Percentiles rank a stretch among this genome's conserved stretches.
Conservation (phyloP, 2,329 filamentous ascomycete species). For the Microcyclospora pomicola region DNA sequence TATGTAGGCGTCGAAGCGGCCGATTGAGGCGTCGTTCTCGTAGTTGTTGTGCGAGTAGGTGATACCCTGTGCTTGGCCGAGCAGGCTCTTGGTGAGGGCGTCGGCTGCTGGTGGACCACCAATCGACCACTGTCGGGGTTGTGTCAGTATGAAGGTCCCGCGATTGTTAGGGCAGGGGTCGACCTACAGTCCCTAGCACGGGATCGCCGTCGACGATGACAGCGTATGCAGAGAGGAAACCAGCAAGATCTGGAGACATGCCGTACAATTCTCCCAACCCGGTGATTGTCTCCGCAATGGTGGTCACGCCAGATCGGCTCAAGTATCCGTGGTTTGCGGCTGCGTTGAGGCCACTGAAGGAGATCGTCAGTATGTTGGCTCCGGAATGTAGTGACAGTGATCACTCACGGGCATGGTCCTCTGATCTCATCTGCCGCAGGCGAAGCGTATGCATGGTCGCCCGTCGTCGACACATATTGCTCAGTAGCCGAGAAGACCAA, state of each 20-base stretch:
- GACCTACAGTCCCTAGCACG: constrained; percentile 5
- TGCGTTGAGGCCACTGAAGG: constrained; percentile 13
- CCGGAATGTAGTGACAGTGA: no score
- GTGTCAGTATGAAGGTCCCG: not conserved
- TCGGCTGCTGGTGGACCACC: constrained; percentile 14
- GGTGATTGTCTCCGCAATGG: constrained; percentile 15
- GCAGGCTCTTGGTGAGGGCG: constrained; percentile 6
- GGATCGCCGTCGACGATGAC: constrained; percentile 18
- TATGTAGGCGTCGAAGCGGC: constrained; percentile 14
- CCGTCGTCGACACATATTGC: constrained; percentile 15
- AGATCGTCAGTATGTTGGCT: no score
- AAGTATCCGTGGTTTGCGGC: constrained; percentile 12
- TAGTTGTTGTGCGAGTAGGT: constrained; percentile 23
- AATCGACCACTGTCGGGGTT: constrained; percentile 17
- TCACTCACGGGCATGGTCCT: constrained; percentile 12
- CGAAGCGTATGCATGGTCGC: constrained; percentile 12
- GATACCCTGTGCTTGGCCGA: constrained; percentile 13
- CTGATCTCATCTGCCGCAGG: constrained; percentile 12
- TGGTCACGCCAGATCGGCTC: constrained; percentile 15
- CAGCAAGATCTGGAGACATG: constrained; percentile 17
- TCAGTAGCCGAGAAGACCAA: not conserved
- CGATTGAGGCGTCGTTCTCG: constrained; percentile 20
- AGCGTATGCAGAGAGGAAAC: constrained; percentile 20
- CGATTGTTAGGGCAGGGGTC: not conserved
- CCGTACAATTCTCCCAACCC: constrained; percentile 12